Base-by-base conservation (phyloP, 257 asterid genomes). In the Solanum bulbocastanum region DNA sequence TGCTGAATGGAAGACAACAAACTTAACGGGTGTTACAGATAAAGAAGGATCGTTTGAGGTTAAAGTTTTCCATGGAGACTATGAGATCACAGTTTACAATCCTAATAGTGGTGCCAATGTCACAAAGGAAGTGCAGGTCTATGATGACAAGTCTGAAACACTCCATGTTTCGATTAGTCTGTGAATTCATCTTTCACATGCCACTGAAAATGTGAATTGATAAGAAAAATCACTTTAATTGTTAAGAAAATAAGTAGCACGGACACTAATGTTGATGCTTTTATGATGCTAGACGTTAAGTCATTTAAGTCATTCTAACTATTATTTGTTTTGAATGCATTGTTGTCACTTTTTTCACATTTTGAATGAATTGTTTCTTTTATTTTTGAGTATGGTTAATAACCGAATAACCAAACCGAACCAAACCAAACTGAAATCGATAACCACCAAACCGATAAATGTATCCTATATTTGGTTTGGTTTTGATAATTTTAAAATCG, bases 1-100 rank as follows among this genome's bases (percentile, higher is more conserved):
- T 78, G 68, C 58, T 6, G 95, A 94, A 83, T 93, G 95, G 96
- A 89, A 76, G 37, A 91, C 92, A 15, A 52, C 89, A 23, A 84
- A 88, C 49, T 71, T 91, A 33, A 52, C 4, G 0, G 93, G 92
- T n/a, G 40, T 87, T 11, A 92, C 96, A 4, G 58, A 92, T 69
- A 33, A 44, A 10, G 68, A 83, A 11, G 95, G 95, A n/a, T 32
- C 65, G 25, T 87, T 84, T 60, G 89, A 90, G 79, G 33, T 37
- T 5, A 86, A 23, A 1, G 88, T 91, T 84, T 94, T 92, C 84
- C 90, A 88, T 44, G 96, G 96, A 27, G 93, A 88, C 39, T 93
- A 93, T 72, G 33, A 85, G 58, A 72, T 91, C n/a, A 88, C 89
- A 4, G 71, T 88, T 20, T 39, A 91, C 5, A 91, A 90, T 90